Percentiles rank a stretch among this genome's conserved stretches.
phyloP scores from a whole-genome alignment of 1,139 yeast genomes.

The Kazachstania sp. region DNA sequence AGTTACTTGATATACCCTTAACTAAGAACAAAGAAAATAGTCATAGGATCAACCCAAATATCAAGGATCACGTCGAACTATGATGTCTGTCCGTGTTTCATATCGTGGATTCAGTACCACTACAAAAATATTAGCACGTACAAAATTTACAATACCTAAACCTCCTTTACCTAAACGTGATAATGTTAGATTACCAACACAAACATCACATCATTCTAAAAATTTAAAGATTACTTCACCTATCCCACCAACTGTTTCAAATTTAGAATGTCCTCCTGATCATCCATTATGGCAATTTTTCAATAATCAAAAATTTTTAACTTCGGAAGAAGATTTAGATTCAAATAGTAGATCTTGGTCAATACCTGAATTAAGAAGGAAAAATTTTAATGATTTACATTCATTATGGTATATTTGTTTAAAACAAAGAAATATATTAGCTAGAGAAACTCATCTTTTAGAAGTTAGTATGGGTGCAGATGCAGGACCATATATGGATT shows the following conservation, averaged over 20 bases:
- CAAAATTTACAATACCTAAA: slow-evolving; percentile 7
- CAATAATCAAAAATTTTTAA: slow-evolving; percentile 50
- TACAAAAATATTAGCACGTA: slow-evolving; percentile 3
- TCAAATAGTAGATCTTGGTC: slow-evolving; percentile 75
- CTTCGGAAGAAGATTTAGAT: slow-evolving; percentile 50
- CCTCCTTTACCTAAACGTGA: slow-evolving; percentile 7
- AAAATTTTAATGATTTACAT: slow-evolving; percentile 87
- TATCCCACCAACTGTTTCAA: slow-evolving; percentile 69
- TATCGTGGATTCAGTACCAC: background rate
- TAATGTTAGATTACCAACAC: slow-evolving; percentile 7
- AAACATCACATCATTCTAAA: slow-evolving; percentile 7
- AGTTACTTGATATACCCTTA: too few species aligned
- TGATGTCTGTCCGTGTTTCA: background rate
- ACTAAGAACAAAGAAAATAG: background rate
- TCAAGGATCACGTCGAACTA: too few species aligned
- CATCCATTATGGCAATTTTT: slow-evolving; percentile 97
- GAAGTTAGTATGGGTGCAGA: slow-evolving; percentile 32
- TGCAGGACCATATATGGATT: slow-evolving; percentile 32
- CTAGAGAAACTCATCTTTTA: slow-evolving; percentile 56
- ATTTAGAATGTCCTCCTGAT: slow-evolving; percentile 65
- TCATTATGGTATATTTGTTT: slow-evolving; percentile 81
- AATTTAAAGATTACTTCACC: slow-evolving; percentile 63
- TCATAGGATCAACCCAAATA: too few species aligned
- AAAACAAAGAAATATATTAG: slow-evolving; percentile 71
- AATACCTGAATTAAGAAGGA: slow-evolving; percentile 79